Evolutionary conservation across 208 protist genomes (phyloP), one percentile per base, ranked within the genome.

Genomic region (Leishmania mexicana): DNA sequence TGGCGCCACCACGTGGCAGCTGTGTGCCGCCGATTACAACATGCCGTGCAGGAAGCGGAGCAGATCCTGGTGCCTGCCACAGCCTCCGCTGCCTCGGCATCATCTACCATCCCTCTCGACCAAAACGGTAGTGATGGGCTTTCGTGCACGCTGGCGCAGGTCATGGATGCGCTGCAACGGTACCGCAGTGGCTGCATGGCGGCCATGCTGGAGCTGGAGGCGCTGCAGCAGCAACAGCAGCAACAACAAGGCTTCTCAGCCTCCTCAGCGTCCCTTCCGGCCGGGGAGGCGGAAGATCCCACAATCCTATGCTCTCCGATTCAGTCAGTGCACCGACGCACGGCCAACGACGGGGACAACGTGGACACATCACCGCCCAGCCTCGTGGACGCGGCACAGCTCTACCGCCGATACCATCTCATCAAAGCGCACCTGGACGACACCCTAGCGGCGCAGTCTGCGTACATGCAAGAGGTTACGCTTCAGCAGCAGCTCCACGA

Each of bases 161-260:
- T 35, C 51, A 75, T 81, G 60, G 77, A 76, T 7, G 81, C 81
- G 45, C 76, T 85, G 62, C 76, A 81, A 49, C 81, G 81, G 2
- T 85, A 85, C 53, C 81, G 81, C 24, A 78, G 77, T 13, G 81
- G 71, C 51, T 85, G 81, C 62, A 85, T 81, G 77, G 31, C 81
- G 1, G 81, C 76, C 8, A 60, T 85, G 77, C 47, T 81, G 38
- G 77, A 85, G 73, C 60, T 85, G n/a, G 57, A 81, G 28, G 60
- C 58, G 0, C 40, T 85, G 40, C 70, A 74, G 15, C 4, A 72
- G 19, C 53, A 57, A 51, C 24, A 35, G 40, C 70, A 74, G 15
- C 4, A 72, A 10, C 53, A 57, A 15, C 51, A 51, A 13, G 13
- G n/a, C n/a, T 15, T 15, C 40, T n/a, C 38, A 47, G 67, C 24